A percentile compares a stretch with the other conserved stretches of the same genome.
These are phyloP conservation scores for Candida dendrica DNA, from an alignment of 805 yeast species.

Conservation along the genomic window DNA sequence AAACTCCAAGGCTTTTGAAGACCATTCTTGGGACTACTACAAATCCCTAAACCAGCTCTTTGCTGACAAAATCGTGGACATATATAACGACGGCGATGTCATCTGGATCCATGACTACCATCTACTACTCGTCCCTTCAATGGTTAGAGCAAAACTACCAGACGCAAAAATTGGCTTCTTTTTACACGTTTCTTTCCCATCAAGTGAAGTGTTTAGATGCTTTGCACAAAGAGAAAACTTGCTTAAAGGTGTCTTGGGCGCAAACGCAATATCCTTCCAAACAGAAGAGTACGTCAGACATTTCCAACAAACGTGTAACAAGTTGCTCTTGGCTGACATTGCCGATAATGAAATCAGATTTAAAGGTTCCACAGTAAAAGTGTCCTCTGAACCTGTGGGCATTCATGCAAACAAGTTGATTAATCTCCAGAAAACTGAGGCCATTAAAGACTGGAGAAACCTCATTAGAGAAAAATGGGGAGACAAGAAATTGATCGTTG, in stretches of 20 bases:
- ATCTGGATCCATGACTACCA: constrained; percentile 96
- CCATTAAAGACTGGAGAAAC: constrained; percentile 58
- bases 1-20: constrained; percentile 89
- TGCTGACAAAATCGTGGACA: constrained; percentile 66
- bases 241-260: constrained; percentile 79
- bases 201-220: constrained; percentile 91
- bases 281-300: constrained; percentile 91
- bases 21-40: constrained; percentile 88
- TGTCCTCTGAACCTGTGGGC: constrained; percentile 67
- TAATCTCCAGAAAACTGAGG: constrained; percentile 35
- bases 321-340: constrained; percentile 80
- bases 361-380: constrained; percentile 48
- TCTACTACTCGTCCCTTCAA: constrained; percentile 73
- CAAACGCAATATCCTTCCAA: constrained; percentile 84
- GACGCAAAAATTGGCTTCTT: constrained; percentile 86
- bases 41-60: constrained; percentile 65
- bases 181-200: constrained; percentile 90
- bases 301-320: constrained; percentile 82
- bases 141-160: constrained; percentile 73
- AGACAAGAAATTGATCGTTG: constrained; percentile 62
- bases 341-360: constrained; percentile 53
- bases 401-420: constrained; percentile 60
- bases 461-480: constrained; percentile 77
- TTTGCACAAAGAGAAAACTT: constrained; percentile 78
- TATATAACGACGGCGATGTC: constrained; percentile 67